Percentiles rank a stretch among this genome's conserved stretches.
Conservation (phyloP, 202 grass and related monocot species). For the Cymbopogon flexuosus region DNA sequence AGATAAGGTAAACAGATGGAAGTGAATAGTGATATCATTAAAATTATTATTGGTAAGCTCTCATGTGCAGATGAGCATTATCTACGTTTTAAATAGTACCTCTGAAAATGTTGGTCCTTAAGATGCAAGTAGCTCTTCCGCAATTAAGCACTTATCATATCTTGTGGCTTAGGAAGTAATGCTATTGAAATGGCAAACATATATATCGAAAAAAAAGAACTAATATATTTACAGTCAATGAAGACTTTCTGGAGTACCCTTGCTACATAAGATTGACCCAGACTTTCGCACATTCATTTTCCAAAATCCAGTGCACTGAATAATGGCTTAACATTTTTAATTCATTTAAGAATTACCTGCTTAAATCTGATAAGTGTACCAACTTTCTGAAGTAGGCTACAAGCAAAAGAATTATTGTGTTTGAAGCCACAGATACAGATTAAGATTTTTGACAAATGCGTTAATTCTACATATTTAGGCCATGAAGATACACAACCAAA, state of each 20-base stretch:
- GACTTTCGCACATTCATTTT: background rate
- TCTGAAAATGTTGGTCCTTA: too few relatives aligned
- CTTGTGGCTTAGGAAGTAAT: background rate
- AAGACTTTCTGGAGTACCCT: background rate
- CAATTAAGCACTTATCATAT: background rate
- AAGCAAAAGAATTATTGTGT: background rate
- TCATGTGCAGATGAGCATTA: too few relatives aligned
- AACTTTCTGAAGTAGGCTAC: constrained; percentile 6
- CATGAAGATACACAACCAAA: background rate
- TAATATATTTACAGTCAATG: background rate
- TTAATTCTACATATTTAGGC: background rate
- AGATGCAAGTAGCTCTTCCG: too few relatives aligned
- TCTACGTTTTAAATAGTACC: too few relatives aligned
- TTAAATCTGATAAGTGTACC: background rate
- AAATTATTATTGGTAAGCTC: too few relatives aligned
- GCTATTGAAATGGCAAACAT: background rate
- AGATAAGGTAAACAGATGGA: too few relatives aligned
- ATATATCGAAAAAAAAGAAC: background rate
- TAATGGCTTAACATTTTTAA: background rate
- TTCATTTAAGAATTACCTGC: constrained; percentile 1
- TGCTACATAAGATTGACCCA: background rate
- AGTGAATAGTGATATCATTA: too few relatives aligned
- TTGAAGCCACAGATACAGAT: background rate
- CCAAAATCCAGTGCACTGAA: background rate
- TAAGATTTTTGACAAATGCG: background rate